Conservation (phyloP, 768 basidiomycete species). For the Dendrothele bispora region DNA sequence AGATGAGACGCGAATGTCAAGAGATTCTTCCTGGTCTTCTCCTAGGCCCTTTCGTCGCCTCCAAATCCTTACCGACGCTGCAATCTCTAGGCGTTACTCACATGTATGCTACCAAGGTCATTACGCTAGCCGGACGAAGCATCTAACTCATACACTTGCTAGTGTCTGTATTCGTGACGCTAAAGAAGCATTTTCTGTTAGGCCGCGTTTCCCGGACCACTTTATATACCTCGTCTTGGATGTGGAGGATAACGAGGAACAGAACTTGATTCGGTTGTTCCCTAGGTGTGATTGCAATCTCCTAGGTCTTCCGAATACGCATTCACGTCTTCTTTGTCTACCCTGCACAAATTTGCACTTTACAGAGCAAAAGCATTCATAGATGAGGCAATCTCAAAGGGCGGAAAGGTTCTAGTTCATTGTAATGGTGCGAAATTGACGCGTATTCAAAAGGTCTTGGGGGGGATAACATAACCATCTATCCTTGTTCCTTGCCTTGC, state of each 20-base stretch:
- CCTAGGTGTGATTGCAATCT: slow-evolving; percentile 56
- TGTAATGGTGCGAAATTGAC: slow-evolving; percentile 67
- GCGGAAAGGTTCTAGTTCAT: slow-evolving; percentile 83
- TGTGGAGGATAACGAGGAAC: slow-evolving; percentile 91
- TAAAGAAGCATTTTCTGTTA: slow-evolving; percentile 88
- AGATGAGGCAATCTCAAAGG: slow-evolving; percentile 56
- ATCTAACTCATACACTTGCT: too few relatives aligned
- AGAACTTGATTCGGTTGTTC: slow-evolving; percentile 90
- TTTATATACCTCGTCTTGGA: slow-evolving; percentile 82
- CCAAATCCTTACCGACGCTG: slow-evolving; percentile 76
- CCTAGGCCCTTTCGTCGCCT: slow-evolving; percentile 87
- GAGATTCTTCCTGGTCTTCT: slow-evolving; percentile 82
- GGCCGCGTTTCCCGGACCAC: slow-evolving; percentile 77
- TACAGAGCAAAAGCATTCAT: slow-evolving; percentile 77
- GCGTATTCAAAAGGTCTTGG: neutral
- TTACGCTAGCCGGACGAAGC: too few relatives aligned
- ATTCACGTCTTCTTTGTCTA: neutral
- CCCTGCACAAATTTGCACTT: neutral
- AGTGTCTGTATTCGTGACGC: slow-evolving; percentile 89
- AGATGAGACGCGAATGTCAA: slow-evolving; percentile 95
- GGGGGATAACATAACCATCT: neutral
- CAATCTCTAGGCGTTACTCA: slow-evolving; percentile 72
- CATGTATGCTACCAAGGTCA: slow-evolving; percentile 71
- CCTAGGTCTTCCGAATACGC: neutral
- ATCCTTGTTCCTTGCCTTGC: neutral